A percentile compares a stretch with the other conserved stretches of the same genome.
Conservation (phyloP, 805 yeast genomes). For the Saturnispora quitensis region DNA sequence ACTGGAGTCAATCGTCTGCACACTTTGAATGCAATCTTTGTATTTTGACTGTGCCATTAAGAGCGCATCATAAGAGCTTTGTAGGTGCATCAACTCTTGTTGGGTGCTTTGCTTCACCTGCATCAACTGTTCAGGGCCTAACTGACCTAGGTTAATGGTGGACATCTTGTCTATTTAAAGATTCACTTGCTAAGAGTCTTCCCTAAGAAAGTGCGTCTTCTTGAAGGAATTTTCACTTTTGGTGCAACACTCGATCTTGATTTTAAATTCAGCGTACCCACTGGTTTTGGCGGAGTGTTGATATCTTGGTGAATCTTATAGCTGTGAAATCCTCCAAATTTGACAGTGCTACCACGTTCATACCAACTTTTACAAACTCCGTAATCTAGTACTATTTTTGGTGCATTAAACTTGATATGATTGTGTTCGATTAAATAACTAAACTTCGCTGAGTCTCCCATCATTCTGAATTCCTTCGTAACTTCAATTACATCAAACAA, state of each 20-base stretch:
- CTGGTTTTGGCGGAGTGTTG: background rate
- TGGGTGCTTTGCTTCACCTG: conserved; percentile 79
- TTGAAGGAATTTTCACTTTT: background rate
- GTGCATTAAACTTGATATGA: background rate
- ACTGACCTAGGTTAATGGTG: conserved; percentile 42
- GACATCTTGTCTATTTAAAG: background rate
- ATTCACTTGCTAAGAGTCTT: background rate
- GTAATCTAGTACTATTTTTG: conserved; percentile 4
- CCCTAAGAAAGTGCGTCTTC: conserved; percentile 2
- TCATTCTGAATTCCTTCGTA: conserved; percentile 6
- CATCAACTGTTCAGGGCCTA: conserved; percentile 75
- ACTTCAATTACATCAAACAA: background rate
- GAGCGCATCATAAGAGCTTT: conserved; percentile 75
- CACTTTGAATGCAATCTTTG: conserved; percentile 67
- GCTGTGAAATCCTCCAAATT: background rate
- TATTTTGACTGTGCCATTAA: conserved; percentile 76
- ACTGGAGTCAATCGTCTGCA: conserved; percentile 37
- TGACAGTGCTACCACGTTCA: conserved; percentile 3
- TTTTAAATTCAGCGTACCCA: background rate
- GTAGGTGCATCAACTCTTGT: conserved; percentile 77
- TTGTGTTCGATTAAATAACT: conserved; percentile 1
- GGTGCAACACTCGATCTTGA: background rate
- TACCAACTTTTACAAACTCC: conserved; percentile 8
- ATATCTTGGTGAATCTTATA: background rate
- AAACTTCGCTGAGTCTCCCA: conserved; percentile 10